Evolutionary conservation across 495 filamentous ascomycete genomes (phyloP), one percentile per base, ranked within the genome.

Genomic region (Penicillium coffeae): DNA sequence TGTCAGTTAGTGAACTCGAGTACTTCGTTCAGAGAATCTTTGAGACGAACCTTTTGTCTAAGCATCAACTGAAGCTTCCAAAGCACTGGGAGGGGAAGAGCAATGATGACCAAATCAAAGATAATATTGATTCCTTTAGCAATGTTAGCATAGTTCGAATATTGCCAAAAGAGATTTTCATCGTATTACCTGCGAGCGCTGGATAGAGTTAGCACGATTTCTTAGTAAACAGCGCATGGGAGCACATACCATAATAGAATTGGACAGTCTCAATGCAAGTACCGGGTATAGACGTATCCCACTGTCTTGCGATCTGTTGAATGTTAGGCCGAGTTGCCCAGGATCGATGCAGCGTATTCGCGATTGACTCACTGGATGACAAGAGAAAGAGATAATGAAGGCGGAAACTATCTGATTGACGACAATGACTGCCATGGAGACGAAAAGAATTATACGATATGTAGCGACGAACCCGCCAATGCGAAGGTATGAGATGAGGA

Each of bases 401-500:
- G 60, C 51, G 20, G 62, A 66, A 1, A 55, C 45, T 21, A 64
- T 8, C 18, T 74, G 57, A 41, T 70, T 71, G 30, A 75, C 38
- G 27, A 47, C 73, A 49, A 61, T 66, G 2, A 61, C 48, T 3
- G 66, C 51, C 38, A 72, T 65, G 22, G 71, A 56, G 8, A 35
- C 54, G 20, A 42, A 27, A 6, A 42, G 9, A 16, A 22, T 47
- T 12, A 59, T 46, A 18, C 66, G 62, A 55, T 77, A 78, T 16
- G 46, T 38, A 14, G 65, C 62, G 21, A 69, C 59, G 6, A 75
- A 56, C 8, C 63, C 71, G 0, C 71, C 65, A 43, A 79, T 75
- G 21, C 77, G 73, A 5, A 75, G 56, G 47, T 80, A 80, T 3
- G 71, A 75, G 14, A 69, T 47, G 12, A 80, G 56, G 12, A 80